Evolutionary conservation across 1,284 basidiomycete species (phyloP).

Genomic region (Somion occarium): DNA sequence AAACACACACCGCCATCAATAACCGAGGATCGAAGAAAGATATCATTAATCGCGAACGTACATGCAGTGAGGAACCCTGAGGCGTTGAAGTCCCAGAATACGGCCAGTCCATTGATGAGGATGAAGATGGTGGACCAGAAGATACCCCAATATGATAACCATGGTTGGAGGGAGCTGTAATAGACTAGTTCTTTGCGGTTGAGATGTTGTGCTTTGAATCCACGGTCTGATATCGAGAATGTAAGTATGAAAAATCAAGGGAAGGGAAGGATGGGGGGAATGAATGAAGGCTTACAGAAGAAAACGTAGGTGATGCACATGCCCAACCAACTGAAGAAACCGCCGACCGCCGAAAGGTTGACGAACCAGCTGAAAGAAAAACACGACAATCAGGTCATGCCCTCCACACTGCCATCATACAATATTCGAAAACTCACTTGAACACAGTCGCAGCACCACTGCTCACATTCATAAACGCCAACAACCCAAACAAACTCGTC

Average conservation of each 20-base stretch:
- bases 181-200: conserved; percentile 53
- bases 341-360: conserved; percentile 53
- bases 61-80: conserved; percentile 58
- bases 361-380: conserved; percentile 41
- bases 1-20: background rate
- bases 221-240: conserved; percentile 39
- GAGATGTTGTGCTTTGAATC: conserved; percentile 52
- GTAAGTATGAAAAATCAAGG: background rate
- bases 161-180: conserved; percentile 40
- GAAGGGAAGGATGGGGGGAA: conserved; percentile 5
- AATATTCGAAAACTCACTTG: conserved; percentile 19
- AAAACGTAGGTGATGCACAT: conserved; percentile 73
- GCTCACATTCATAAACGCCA: conserved; percentile 47
- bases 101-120: conserved; percentile 32
- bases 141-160: conserved; percentile 34
- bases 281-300: conserved; percentile 54
- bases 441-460: conserved; percentile 32
- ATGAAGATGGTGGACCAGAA: conserved; percentile 39
- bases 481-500: conserved; percentile 38
- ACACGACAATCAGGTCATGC: background rate
- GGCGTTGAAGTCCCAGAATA: conserved; percentile 47
- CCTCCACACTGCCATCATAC: background rate
- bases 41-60: conserved; percentile 22
- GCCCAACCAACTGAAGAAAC: conserved; percentile 63
- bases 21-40: no score